phyloP scores from a whole-genome alignment of 2,329 filamentous ascomycete species.

The Botrytis deweyae region DNA sequence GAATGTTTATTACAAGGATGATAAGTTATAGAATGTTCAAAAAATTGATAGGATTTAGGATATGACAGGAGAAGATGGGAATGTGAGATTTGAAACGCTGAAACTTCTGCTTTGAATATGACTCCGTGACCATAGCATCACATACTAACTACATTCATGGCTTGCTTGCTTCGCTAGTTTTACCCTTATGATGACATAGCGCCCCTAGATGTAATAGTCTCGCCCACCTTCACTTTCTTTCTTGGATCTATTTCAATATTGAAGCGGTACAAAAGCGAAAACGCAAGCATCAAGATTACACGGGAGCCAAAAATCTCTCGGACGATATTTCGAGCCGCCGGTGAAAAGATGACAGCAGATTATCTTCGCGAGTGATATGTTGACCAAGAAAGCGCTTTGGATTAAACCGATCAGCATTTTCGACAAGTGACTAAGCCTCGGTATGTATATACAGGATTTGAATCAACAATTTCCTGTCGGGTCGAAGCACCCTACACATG shows the following conservation, averaged over 20 bases:
- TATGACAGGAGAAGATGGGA: background rate
- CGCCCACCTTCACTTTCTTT: background rate
- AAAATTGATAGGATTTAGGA: background rate
- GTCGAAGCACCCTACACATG: background rate
- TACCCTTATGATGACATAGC: background rate
- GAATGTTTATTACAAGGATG: too few relatives aligned
- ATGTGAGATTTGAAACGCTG: background rate
- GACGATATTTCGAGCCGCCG: background rate
- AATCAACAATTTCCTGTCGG: background rate
- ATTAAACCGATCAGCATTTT: background rate
- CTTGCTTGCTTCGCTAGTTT: background rate
- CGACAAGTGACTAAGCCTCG: background rate
- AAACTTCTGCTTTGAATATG: background rate
- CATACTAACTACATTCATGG: background rate
- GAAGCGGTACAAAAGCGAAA: background rate
- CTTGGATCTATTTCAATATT: background rate
- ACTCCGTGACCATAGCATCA: background rate
- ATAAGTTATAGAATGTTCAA: background rate
- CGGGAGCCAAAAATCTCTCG: background rate
- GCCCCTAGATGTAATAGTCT: background rate
- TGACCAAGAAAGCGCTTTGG: background rate
- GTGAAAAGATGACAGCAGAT: background rate
- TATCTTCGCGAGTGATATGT: background rate
- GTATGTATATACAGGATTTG: background rate
- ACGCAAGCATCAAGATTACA: conserved; percentile 3